Base-by-base conservation (phyloP, 2,329 filamentous ascomycete genomes). In the Beauveria sp. region DNA sequence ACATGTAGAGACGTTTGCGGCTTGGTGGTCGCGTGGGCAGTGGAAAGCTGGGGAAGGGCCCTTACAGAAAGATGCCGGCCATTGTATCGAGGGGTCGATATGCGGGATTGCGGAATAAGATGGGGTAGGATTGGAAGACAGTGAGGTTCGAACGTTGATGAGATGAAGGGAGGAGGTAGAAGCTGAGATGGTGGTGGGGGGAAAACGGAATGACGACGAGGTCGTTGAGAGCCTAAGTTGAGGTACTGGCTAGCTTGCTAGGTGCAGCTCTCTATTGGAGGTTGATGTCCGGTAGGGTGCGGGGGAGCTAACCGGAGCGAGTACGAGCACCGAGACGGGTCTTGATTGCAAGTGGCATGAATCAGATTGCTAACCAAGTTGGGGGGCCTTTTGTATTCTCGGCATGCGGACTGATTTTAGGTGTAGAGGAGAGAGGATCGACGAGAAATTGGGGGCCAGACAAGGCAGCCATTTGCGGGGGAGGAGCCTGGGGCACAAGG, bases 41-140 rank as follows among this genome's bases (percentile, higher is more conserved):
- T 20, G 16, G 42, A 9, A n/a, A 26, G 34, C 53, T 43, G 26
- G 53, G 40, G n/a, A 28, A 20, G 47, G 14, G 20, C 24, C 28
- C 55, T 49, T 49, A 58, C 55, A 49, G 43, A n/a, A 49, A 40
- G 30, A 58, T n/a, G 30, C 30, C 45, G 20, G 55, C 43, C 55
- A 58, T 58, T 20, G 12, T 38, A 14, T 14, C 12, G 5, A 3
- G 34, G 43, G 28, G 14, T 46, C 42, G 5, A n/a, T 6, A 12
- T 54, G 54, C 26, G 24, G n/a, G 16, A 8, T 55, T 38, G 40
- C 14, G 51, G 8, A 2, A 16, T 7, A 24, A 16, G 12, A 18
- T 16, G 20, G 18, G 40, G 9, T 14, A 18, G 2, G 10, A 51
- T 38, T n/a, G 28, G 5, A 28, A 8, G 5, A 14, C 16, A n/a